A percentile compares a stretch with the other conserved stretches of the same genome.
Evolutionary conservation across 306 rosid genomes (phyloP).

Genomic region (Calophaca sinica): DNA sequence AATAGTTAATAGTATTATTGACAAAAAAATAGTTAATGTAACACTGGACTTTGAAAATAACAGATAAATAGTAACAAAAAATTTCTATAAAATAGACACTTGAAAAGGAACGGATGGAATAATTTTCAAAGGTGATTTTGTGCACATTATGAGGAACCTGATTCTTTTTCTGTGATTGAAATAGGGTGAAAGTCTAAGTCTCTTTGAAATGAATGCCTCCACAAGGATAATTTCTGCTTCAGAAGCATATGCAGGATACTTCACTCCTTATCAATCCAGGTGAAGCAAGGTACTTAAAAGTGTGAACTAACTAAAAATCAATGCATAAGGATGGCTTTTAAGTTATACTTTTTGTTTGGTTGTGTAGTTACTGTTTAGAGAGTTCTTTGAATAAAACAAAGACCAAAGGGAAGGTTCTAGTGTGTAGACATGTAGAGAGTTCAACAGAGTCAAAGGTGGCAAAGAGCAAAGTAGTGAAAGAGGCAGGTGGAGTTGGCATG

Average conservation of each 20-base stretch:
- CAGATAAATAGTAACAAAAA: too few relatives aligned
- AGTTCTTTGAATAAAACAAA: slow-evolving; percentile 84
- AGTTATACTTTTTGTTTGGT: slow-evolving; percentile 35
- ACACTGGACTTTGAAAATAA: too few relatives aligned
- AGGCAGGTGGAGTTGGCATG: slow-evolving; percentile 84
- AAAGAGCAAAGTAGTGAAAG: slow-evolving; percentile 75
- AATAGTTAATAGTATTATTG: too few relatives aligned
- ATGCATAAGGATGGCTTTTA: slow-evolving; percentile 36
- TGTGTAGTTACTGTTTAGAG: slow-evolving; percentile 76
- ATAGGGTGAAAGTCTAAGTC: slow-evolving; percentile 85
- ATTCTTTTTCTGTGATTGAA: slow-evolving; percentile 39
- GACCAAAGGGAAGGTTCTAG: slow-evolving; percentile 81
- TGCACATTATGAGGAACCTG: slow-evolving; percentile 27
- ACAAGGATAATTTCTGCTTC: slow-evolving; percentile 74
- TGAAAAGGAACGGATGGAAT: too few relatives aligned
- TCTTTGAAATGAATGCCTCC: slow-evolving; percentile 65
- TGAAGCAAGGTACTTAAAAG: slow-evolving; percentile 86
- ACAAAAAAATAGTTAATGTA: too few relatives aligned
- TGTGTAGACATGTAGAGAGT: slow-evolving; percentile 74
- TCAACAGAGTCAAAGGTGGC: slow-evolving; percentile 74
- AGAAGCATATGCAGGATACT: slow-evolving; percentile 74
- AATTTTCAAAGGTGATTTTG: slow-evolving; percentile 15
- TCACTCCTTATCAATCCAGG: slow-evolving; percentile 97
- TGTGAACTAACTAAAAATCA: slow-evolving; percentile 40
- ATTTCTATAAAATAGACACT: too few relatives aligned